Conservation (phyloP, 768 basidiomycete species). For the Leccinum broughii region DNA sequence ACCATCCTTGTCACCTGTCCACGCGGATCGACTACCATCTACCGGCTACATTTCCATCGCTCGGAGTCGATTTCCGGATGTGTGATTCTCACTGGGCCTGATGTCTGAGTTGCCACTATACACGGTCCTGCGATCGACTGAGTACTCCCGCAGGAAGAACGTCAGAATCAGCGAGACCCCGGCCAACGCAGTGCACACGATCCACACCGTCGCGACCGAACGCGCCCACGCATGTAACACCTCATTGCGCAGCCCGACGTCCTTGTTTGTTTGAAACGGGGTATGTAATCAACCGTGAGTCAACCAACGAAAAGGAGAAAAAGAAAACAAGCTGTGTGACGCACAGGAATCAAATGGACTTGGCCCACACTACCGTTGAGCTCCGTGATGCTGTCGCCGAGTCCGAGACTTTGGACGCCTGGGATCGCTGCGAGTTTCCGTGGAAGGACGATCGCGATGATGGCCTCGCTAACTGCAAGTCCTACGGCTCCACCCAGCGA, state of each 20-base stretch:
- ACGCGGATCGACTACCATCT: too few relatives aligned
- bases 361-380: slow-evolving; percentile 47
- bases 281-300: background rate
- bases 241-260: slow-evolving; percentile 20
- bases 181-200: slow-evolving; percentile 59
- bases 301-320: background rate
- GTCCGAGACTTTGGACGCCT: slow-evolving; percentile 21
- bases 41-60: too few relatives aligned
- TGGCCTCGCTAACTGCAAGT: slow-evolving; percentile 68
- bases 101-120: slow-evolving; percentile 25
- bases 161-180: slow-evolving; percentile 40
- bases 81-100: background rate
- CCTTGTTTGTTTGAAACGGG: background rate
- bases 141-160: slow-evolving; percentile 59
- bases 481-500: slow-evolving; percentile 73
- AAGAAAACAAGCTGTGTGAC: background rate
- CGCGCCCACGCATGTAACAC: slow-evolving; percentile 63
- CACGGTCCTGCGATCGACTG: slow-evolving; percentile 53
- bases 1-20: too few relatives aligned
- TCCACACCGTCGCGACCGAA: slow-evolving; percentile 64
- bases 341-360: slow-evolving; percentile 33
- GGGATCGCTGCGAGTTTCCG: slow-evolving; percentile 36
- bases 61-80: too few relatives aligned
- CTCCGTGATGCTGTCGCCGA: slow-evolving; percentile 39
- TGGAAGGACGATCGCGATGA: slow-evolving; percentile 56